Conservation (phyloP, 139 green algal species). For the Chlorella sp. region DNA sequence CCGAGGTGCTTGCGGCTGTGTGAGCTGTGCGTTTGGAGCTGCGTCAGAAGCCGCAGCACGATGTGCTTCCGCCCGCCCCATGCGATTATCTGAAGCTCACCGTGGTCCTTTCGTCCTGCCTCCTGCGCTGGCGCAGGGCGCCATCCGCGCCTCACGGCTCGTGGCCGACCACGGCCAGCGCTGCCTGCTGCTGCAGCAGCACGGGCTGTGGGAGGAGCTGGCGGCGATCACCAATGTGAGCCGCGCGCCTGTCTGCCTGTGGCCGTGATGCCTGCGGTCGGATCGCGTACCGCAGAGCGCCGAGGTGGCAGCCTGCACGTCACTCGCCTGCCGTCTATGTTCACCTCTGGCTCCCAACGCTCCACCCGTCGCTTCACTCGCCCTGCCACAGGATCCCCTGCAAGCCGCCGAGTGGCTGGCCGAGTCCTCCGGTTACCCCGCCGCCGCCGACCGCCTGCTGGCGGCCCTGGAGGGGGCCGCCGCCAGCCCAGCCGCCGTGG, state of each 20-base stretch:
- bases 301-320: neutral
- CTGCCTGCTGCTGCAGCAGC: neutral
- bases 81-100: no score
- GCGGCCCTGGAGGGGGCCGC: neutral
- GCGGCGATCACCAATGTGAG: neutral
- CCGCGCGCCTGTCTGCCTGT: no score
- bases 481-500: neutral
- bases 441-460: conserved; percentile 11
- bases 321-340: neutral
- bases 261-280: no score
- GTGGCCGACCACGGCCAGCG: neutral
- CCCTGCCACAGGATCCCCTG: conserved; percentile 7
- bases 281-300: neutral
- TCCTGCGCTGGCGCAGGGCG: neutral
- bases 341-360: neutral
- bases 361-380: neutral
- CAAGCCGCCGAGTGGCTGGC: conserved; percentile 9
- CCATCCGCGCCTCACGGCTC: neutral
- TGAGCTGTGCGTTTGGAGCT: no score
- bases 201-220: conserved; percentile 7
- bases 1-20: neutral
- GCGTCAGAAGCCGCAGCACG: neutral
- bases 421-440: neutral
- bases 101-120: no score
- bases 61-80: no score